phyloP scores from a whole-genome alignment of 148 eudicot genomes.

The Rhododendron griersonianum region DNA sequence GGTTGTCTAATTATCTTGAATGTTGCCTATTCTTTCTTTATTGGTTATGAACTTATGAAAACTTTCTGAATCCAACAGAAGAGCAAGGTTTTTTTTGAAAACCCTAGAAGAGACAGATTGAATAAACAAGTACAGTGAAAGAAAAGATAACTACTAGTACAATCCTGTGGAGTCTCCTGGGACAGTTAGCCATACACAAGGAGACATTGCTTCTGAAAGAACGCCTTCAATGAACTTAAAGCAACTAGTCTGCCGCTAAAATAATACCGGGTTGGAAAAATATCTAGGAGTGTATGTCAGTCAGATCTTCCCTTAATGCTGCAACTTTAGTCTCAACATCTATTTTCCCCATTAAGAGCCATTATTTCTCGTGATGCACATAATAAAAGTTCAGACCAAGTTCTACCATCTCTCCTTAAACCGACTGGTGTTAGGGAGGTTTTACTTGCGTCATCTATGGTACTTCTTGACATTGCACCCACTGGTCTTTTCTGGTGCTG shows the following conservation, averaged over 20 bases:
- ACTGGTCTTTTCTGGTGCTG: background rate
- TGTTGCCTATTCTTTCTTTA: background rate
- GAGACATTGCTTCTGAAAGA: background rate
- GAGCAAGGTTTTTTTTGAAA: background rate
- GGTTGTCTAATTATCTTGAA: too few species aligned
- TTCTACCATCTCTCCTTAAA: background rate
- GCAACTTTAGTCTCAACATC: background rate
- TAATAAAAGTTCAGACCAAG: background rate
- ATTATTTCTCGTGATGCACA: background rate
- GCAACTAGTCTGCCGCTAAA: background rate
- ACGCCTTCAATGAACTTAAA: background rate
- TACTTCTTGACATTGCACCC: background rate
- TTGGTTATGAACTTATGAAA: too few species aligned
- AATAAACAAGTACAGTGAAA: background rate
- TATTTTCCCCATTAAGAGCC: background rate
- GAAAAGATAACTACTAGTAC: background rate
- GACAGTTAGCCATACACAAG: background rate
- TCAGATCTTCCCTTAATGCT: background rate
- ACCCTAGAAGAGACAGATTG: background rate
- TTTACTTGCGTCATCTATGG: background rate
- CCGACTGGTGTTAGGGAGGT: too few species aligned
- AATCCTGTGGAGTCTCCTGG: background rate
- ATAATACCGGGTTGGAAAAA: background rate
- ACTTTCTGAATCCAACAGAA: background rate
- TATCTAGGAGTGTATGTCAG: background rate